Base-by-base conservation (phyloP, 192 early-diverging fungal species). In the Diversispora epigaea region DNA sequence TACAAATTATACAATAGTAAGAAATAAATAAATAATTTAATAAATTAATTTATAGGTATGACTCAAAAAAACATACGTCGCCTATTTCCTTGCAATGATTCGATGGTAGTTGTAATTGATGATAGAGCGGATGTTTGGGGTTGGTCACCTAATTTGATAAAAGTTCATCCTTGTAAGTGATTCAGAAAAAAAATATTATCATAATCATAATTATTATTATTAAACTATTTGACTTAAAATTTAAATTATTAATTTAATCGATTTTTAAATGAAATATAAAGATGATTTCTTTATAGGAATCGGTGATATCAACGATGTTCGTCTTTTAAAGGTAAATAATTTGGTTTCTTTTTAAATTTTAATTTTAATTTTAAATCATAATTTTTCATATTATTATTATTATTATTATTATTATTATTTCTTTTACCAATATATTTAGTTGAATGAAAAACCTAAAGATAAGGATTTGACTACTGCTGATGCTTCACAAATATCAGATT, bases 51-150 rank as follows among this genome's bases (percentile, higher is more conserved):
- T 50, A 45, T 75, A 93, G 91, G 89, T 68, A 86, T 91, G 75
- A 87, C 87, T 0, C 76, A 86, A 46, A 99, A 99, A 83, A 88
- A 83, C 40, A 87, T 98, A 6, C 78, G 89, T 44, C 83, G 98
- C 9, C 83, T 99, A 55, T 98, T 99, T 78, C 96, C 98, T 9
- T 91, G 91, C 67, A 94, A 98, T 81, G 92, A 91, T 45, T 94
- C 91, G 39, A 98, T 99, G 96, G 98, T 97, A 3, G 93, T 96
- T 4, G 91, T 93, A 54, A 84, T 99, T 12, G 98, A 99, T 78
- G 98, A 99, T 82, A 88, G 96, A 22, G 91, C 89, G 0, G 96
- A 99, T 79, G 93, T 99, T 4, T 99, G 98, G 98, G 78, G 83
- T 39, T 94, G 89, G 88, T 91, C 95, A 2, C 92, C 90, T 6